Evolutionary conservation across 169 alveolate species (phyloP).

Genomic region (Cryptosporidium andersoni): DNA sequence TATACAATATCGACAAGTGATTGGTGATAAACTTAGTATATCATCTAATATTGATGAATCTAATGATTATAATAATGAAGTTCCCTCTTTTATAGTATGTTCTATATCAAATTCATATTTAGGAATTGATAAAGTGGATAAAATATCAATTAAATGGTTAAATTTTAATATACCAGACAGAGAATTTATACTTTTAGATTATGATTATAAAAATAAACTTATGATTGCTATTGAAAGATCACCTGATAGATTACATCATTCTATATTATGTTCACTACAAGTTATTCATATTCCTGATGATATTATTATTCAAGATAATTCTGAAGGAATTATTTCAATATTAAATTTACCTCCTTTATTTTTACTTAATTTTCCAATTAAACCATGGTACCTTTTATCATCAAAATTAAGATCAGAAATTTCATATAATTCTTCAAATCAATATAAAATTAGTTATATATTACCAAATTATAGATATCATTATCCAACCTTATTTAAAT

Average conservation of each 20-base stretch:
- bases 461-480: conserved; percentile 7
- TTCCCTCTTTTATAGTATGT: conserved; percentile 26
- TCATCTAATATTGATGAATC: background rate
- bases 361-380: conserved; percentile 38
- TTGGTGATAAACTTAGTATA: background rate
- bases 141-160: background rate
- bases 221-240: conserved; percentile 50
- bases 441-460: background rate
- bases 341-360: conserved; percentile 38
- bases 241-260: conserved; percentile 59
- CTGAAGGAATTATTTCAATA: background rate
- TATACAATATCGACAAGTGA: background rate
- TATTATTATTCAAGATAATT: background rate
- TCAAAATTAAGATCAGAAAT: conserved; percentile 14
- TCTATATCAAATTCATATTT: conserved; percentile 45
- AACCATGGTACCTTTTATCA: conserved; percentile 8
- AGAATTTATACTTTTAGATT: conserved; percentile 53
- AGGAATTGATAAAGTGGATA: conserved; percentile 8
- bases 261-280: conserved; percentile 37
- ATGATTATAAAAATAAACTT: conserved; percentile 10
- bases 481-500: conserved; percentile 37
- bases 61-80: background rate
- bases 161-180: conserved; percentile 39
- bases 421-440: conserved; percentile 37
- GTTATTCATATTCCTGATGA: conserved; percentile 6